Evolutionary conservation across 1,139 yeast genomes (phyloP), one percentile per base, ranked within the genome.

Genomic region (Yamadazyma songkhlaensis): DNA sequence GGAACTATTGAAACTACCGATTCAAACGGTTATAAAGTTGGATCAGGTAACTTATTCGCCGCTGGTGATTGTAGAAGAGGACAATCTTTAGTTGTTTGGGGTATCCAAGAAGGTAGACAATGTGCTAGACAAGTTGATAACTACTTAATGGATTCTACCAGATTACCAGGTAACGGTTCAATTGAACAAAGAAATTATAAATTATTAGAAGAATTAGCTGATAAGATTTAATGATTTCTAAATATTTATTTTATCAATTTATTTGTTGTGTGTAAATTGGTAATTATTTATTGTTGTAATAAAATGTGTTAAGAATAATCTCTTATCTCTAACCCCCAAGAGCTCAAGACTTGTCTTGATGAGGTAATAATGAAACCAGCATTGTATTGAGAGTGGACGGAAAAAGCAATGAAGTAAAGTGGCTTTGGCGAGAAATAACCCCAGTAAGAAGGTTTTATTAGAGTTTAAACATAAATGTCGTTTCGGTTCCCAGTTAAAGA

Each of bases 11-110:
- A 78, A 41, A 87, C 96, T 5, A 55, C 69, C 28, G 77, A 75
- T 47, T 78, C 83, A 43, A 75, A 79, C 40, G 84, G 84, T 30
- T 89, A 90, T 74, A 74, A 77, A 48, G 90, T 88, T 40, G 41
- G 38, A 25, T 73, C 70, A 32, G 77, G 69, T 37, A 89, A 88
- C 53, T 59, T 89, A 46, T 92, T 89, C 60, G 88, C 97, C 39
- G 97, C 97, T 36, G 98, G 98, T 67, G 98, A 92, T 65, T 92
- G 97, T 71, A 84, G 98, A 73, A 84, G 98, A 67, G 98, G 98
- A 25, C 98, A 92, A 72, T 88, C 96, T 3, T 79, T 92, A 61
- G 94, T 92, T 60, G 98, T 92, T 41, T 92, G 98, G 97, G 98
- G 97, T 68, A 92, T 92, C 53, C 97, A 92, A 68, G 98, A 92